Conservation (phyloP, 805 yeast genomes). For the Saturnispora quitensis region DNA sequence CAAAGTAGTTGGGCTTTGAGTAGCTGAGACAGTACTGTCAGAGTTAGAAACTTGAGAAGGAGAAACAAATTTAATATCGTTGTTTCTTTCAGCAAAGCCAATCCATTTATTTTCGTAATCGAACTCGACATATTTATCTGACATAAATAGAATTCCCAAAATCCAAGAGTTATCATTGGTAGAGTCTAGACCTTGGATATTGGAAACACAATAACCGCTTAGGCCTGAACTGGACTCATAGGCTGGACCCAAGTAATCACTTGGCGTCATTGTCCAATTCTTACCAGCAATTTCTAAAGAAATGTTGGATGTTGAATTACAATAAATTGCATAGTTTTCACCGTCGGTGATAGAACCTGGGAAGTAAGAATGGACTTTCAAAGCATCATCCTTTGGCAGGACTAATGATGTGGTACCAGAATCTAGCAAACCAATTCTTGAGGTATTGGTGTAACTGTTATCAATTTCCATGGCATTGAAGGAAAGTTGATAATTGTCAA, state of each 20-base stretch:
- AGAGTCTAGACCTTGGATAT: constrained; percentile 47
- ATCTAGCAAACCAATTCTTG: constrained; percentile 45
- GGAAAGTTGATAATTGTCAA: constrained; percentile 27
- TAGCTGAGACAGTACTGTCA: not conserved
- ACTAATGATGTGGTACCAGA: constrained; percentile 60
- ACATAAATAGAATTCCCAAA: constrained; percentile 54
- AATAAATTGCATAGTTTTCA: constrained; percentile 51
- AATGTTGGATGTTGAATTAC: constrained; percentile 39
- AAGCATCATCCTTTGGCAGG: constrained; percentile 46
- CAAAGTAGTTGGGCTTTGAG: constrained; percentile 1
- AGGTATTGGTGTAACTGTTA: constrained; percentile 12
- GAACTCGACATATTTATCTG: constrained; percentile 46
- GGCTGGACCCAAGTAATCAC: constrained; percentile 40
- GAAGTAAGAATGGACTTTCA: constrained; percentile 44
- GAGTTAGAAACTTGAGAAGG: not conserved
- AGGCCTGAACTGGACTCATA: constrained; percentile 31
- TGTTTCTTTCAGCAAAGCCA: constrained; percentile 44
- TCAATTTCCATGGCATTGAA: constrained; percentile 25
- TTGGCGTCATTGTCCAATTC: constrained; percentile 37
- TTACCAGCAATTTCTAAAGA: constrained; percentile 34
- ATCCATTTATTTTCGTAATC: constrained; percentile 41
- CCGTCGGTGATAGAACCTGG: constrained; percentile 44
- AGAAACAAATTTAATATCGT: constrained; percentile 20
- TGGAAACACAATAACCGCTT: constrained; percentile 51
- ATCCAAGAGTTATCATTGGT: constrained; percentile 42